A percentile compares a stretch with the other conserved stretches of the same genome.
Conservation (phyloP, 257 asterid genomes). For the Lycium ferocissimum region DNA sequence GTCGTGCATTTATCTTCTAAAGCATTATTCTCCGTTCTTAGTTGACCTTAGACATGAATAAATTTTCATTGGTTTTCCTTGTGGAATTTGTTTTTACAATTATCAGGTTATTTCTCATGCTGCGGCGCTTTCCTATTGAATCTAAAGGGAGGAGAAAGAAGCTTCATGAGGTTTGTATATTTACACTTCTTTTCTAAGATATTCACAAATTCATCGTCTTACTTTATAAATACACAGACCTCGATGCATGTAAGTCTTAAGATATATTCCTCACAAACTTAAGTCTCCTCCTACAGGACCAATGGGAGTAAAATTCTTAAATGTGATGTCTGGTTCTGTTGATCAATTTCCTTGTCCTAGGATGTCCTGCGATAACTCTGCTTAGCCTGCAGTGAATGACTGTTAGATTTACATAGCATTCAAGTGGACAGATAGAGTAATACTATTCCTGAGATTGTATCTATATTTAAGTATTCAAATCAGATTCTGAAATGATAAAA, state of each 20-base stretch:
- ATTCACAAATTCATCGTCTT: background rate
- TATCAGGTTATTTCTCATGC: conserved; percentile 83
- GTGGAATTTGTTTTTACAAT: conserved; percentile 15
- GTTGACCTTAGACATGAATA: background rate
- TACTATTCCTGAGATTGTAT: conserved; percentile 13
- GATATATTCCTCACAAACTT: conserved; percentile 20
- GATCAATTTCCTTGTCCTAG: background rate
- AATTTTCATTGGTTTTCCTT: background rate
- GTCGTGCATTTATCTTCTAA: conserved; percentile 23
- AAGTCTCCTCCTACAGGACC: conserved; percentile 10
- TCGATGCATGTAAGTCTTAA: background rate
- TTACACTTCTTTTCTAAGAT: background rate
- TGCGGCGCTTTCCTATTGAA: conserved; percentile 92
- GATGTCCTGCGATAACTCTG: background rate
- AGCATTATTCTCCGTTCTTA: conserved; percentile 26
- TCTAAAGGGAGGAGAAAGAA: conserved; percentile 97
- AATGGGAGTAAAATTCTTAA: background rate
- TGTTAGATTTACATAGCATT: conserved; percentile 7
- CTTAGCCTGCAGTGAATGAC: background rate
- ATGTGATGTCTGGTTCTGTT: background rate
- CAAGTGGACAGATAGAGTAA: background rate
- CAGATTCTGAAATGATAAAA: background rate
- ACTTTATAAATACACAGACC: background rate
- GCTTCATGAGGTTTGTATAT: conserved; percentile 78
- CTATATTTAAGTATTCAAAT: background rate